Conservation (phyloP, 2,329 filamentous ascomycete genomes). For the Hypoxylon sp. region DNA sequence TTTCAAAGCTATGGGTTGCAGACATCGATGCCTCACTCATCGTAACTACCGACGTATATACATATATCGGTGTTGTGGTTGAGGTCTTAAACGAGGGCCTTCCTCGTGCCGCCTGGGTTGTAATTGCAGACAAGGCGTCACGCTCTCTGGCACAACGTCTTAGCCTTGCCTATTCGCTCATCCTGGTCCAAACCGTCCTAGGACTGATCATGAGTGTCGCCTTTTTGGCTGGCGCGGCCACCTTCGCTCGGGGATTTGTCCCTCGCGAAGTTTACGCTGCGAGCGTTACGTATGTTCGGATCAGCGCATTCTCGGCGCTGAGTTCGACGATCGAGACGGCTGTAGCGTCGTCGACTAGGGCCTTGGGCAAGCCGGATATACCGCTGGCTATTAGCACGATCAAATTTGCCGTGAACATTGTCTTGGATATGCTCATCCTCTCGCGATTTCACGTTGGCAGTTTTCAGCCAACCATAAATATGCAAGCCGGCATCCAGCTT, state of each 20-base stretch:
- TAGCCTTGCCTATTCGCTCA: slow-evolving; percentile 70
- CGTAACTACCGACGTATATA: slow-evolving; percentile 74
- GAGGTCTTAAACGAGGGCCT: slow-evolving; percentile 80
- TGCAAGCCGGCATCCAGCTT: slow-evolving; percentile 72
- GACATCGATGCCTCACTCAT: slow-evolving; percentile 72
- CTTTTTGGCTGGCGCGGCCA: slow-evolving; percentile 65
- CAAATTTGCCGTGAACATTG: slow-evolving; percentile 75
- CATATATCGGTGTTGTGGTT: slow-evolving; percentile 74
- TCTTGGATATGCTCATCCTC: slow-evolving; percentile 74
- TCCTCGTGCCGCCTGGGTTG: slow-evolving; percentile 73
- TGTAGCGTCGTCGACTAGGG: slow-evolving; percentile 70
- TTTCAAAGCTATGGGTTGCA: slow-evolving; percentile 78
- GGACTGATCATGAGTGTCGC: slow-evolving; percentile 70
- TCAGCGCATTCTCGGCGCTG: slow-evolving; percentile 71
- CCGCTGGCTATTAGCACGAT: slow-evolving; percentile 72
- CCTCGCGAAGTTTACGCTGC: slow-evolving; percentile 66
- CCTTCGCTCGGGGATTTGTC: slow-evolving; percentile 72
- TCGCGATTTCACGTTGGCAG: slow-evolving; percentile 71
- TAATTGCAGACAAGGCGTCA: slow-evolving; percentile 73
- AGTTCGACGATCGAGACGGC: slow-evolving; percentile 72
- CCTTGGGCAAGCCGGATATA: slow-evolving; percentile 76
- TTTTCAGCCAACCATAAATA: slow-evolving; percentile 68
- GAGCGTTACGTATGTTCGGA: slow-evolving; percentile 73
- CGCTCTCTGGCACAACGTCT: slow-evolving; percentile 64
- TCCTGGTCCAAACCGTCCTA: slow-evolving; percentile 69